Evolutionary conservation across 2,329 filamentous ascomycete species (phyloP), one percentile per base, ranked within the genome.

Genomic region (Penicillium sp.): DNA sequence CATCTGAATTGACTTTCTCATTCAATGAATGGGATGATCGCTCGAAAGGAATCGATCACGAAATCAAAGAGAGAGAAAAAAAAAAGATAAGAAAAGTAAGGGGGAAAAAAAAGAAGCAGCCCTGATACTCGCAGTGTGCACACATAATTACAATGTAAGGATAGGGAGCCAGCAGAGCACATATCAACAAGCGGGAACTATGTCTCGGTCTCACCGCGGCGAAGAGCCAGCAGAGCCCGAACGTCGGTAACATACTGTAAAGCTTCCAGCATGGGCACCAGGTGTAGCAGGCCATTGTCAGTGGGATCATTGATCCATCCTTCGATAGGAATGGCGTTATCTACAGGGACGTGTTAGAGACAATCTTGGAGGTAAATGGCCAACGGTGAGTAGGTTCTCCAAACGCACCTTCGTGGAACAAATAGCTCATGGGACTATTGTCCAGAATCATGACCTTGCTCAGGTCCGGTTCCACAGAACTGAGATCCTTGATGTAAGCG

Each of bases 261-360:
- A 13, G 89, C 93, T 72, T 98, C 93, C 39, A 98, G 77, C 61
- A 97, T 76, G 29, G 93, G 93, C 49, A 98, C 84, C 51, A 98
- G 78, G 69, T 97, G 89, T 69, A 97, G 79, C 56, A 98, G 77
- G 66, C 96, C 91, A 66, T 90, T 93, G 72, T 98, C 93, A 26
- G 93, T 97, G 24, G 93, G 93, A 72, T 98, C 93, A 69, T 85
- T 95, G 73, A 98, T 97, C 93, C 93, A 98, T 64, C 93, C 93
- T 74, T 97, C 91, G 66, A 98, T 97, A 3, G 93, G 93, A 63
- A 98, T 96, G 43, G 93, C 93, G 73, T 98, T 98, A 70, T 98
- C 93, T 98, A 63, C 45, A 36, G 9, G 39, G 51, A 45, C 39
- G 50, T 46, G 41, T 56, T 42, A 53, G 51, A 42, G 5, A 38